These are phyloP conservation scores for Suhomyces vadensis DNA, from an alignment of 805 yeast species.

Conservation along the genomic window DNA sequence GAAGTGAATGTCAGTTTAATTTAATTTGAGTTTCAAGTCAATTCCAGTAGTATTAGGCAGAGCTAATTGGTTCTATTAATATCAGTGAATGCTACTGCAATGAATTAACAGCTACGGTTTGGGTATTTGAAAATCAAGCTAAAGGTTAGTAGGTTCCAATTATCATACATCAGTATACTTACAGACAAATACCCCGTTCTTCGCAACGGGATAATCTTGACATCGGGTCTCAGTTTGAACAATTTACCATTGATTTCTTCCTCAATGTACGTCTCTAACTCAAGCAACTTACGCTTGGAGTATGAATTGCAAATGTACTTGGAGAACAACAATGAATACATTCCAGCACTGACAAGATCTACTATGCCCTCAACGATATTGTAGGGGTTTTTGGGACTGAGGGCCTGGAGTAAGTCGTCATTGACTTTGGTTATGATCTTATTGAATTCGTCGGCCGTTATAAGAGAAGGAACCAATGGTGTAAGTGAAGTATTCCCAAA, in stretches of 20 bases:
- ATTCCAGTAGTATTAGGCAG: no score
- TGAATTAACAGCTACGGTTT: slow-evolving; percentile 25
- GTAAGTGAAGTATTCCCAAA: slow-evolving; percentile 58
- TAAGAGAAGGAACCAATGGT: slow-evolving; percentile 35
- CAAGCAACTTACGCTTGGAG: slow-evolving; percentile 31
- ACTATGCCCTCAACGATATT: slow-evolving; percentile 40
- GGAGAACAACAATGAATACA: slow-evolving; percentile 27
- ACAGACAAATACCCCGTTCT: slow-evolving; percentile 55
- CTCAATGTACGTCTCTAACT: slow-evolving; percentile 45
- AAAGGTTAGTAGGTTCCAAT: slow-evolving; percentile 16
- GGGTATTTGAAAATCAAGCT: slow-evolving; percentile 56
- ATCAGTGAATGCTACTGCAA: no score
- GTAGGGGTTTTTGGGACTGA: slow-evolving; percentile 29
- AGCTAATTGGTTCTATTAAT: no score
- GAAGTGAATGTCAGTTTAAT: no score
- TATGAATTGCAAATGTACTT: slow-evolving; percentile 17
- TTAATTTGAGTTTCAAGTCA: no score
- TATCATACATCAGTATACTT: slow-evolving; percentile 18
- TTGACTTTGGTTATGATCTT: slow-evolving; percentile 50
- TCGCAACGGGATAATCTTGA: slow-evolving; percentile 51
- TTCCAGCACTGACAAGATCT: slow-evolving; percentile 40
- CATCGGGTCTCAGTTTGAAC: slow-evolving; percentile 19
- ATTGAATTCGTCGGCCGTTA: slow-evolving; percentile 36
- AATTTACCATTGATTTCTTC: slow-evolving; percentile 19
- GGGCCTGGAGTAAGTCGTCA: slow-evolving; percentile 37